phyloP scores from a whole-genome alignment of 768 basidiomycete species.

The Heimioporus sp. region DNA sequence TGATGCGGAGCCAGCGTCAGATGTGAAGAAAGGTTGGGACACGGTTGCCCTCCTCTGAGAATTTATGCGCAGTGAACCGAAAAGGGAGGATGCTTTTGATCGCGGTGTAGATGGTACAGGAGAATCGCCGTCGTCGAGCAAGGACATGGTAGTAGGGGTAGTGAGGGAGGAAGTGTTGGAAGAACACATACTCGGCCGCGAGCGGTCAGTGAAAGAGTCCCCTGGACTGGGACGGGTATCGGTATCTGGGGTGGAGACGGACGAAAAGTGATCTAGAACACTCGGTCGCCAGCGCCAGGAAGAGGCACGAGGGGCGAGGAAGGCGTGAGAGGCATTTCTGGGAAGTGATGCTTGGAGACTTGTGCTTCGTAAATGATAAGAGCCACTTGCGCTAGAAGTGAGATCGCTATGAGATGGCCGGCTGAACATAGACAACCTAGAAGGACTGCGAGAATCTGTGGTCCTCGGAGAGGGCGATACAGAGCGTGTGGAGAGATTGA shows the following conservation, averaged over 20 bases:
- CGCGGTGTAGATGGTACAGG: slow-evolving; percentile 38
- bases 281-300: slow-evolving; percentile 60
- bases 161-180: slow-evolving; percentile 52
- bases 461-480: slow-evolving; percentile 39
- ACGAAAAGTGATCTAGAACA: slow-evolving; percentile 61
- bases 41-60: slow-evolving; percentile 23
- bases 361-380: slow-evolving; percentile 46
- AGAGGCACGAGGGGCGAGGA: slow-evolving; percentile 11
- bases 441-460: slow-evolving; percentile 34
- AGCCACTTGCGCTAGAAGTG: slow-evolving; percentile 24
- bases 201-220: slow-evolving; percentile 39
- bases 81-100: slow-evolving; percentile 32
- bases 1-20: slow-evolving; percentile 20
- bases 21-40: slow-evolving; percentile 36
- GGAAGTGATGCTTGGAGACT: slow-evolving; percentile 47
- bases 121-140: slow-evolving; percentile 41
- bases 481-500: slow-evolving; percentile 42
- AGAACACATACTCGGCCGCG: slow-evolving; percentile 62
- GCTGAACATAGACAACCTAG: slow-evolving; percentile 45
- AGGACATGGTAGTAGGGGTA: slow-evolving; percentile 29
- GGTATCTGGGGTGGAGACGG: slow-evolving; percentile 43
- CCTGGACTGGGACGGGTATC: slow-evolving; percentile 43
- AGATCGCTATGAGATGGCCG: slow-evolving; percentile 29
- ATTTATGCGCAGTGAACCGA: slow-evolving; percentile 32
- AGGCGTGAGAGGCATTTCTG: slow-evolving; percentile 6